Evolutionary conservation across 2,329 filamentous ascomycete genomes (phyloP), one percentile per base, ranked within the genome.

Genomic region (Cladobotryum protrusum): DNA sequence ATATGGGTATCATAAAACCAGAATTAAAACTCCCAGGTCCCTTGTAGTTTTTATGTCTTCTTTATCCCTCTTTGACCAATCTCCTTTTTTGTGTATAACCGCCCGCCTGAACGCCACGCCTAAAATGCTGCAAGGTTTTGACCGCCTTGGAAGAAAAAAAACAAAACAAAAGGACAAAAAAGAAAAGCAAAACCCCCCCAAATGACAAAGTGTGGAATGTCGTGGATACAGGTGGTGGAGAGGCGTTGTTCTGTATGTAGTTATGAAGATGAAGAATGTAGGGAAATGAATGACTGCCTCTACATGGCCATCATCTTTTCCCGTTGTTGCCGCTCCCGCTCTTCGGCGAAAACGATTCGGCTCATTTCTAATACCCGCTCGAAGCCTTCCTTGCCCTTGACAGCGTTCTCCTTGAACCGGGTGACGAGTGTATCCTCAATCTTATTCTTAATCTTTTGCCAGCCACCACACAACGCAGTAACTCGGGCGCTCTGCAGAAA

Each of bases 381-480:
- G 65, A 99, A 99, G 2, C 93, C 93, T 70, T 97, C 91, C 56
- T 87, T 84, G 56, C 93, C 93, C 71, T 89, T 91, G 59, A 78
- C 77, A 19, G 93, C 92, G 63, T 99, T 99, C 70, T 99, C 89
- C 59, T 83, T 81, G 74, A 99, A 99, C 48, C 89, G 77, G 57
- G 86, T 87, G 41, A 97, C 86, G 39, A 90, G 87, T 47, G 88
- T 84, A 61, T 97, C 90, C 74, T 99, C 93, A 61, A 99, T 95
- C 66, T 85, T 89, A 72, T 93, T 96, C 77, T 89, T 93, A 66
- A 97, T 90, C 65, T 90, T 89, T 72, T 96, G 89, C 91, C 93
- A 99, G 54, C 93, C 93, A 58, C 93, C 92, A 68, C 90, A 96
- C 9, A 97, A 75, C 1, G 93, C 93, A 1, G 91, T 96, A 65